phyloP scores from a whole-genome alignment of 257 asterid species.

The Echites panduratus region DNA sequence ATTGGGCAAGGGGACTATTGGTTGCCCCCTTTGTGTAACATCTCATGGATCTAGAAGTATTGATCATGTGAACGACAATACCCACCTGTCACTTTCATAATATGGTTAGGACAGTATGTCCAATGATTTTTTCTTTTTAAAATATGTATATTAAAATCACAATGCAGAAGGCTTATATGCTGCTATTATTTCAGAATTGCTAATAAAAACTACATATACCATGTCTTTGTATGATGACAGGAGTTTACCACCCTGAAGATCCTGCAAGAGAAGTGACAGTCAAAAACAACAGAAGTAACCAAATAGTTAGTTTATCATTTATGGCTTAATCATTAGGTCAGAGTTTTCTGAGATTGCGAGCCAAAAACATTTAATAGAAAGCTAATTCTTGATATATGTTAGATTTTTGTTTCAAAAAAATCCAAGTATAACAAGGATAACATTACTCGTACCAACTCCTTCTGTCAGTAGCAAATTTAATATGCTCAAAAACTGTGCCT shows the following conservation, averaged over 20 bases:
- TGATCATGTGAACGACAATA: conserved; percentile 46
- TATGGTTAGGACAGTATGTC: not conserved
- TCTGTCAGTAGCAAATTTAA: not conserved
- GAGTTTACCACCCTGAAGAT: conserved; percentile 39
- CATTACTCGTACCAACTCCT: not conserved
- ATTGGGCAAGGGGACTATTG: conserved; percentile 54
- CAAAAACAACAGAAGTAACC: conserved; percentile 5
- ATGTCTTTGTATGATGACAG: conserved; percentile 58
- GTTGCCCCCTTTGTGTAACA: conserved; percentile 47
- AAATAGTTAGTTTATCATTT: not conserved
- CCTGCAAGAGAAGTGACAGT: conserved; percentile 29
- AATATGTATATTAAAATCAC: not conserved
- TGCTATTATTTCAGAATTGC: not conserved
- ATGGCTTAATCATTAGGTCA: not conserved
- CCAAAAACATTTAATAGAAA: not conserved
- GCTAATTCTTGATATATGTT: not conserved
- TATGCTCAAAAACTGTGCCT: not conserved
- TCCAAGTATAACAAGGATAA: not conserved
- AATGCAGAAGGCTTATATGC: not conserved
- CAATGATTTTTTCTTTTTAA: not conserved
- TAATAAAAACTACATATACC: conserved; percentile 36
- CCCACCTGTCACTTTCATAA: conserved; percentile 38
- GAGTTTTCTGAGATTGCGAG: not conserved
- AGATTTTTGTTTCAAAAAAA: not conserved
- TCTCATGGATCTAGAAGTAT: conserved; percentile 59